These are phyloP conservation scores for Albugo candida DNA, from an alignment of 352 stramenopile species.

Conservation along the genomic window DNA sequence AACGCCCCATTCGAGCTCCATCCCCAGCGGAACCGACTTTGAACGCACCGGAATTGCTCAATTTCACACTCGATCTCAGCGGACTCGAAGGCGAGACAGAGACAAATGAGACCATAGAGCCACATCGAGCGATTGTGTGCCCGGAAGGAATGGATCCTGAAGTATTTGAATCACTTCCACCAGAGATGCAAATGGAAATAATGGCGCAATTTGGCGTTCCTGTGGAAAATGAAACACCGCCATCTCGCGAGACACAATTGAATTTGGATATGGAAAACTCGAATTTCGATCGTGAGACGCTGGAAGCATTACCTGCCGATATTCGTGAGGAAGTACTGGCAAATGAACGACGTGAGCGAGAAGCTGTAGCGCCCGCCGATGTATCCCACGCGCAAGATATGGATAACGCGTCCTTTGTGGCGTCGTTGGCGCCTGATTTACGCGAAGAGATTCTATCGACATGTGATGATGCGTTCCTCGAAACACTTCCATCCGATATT, in stretches of 20 bases:
- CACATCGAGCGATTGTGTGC: no score
- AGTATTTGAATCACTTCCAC: conserved; percentile 89
- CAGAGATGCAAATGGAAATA: conserved; percentile 95
- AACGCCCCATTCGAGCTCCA: conserved; percentile 10
- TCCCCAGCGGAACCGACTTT: conserved; percentile 12
- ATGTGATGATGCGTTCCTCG: conserved; percentile 89
- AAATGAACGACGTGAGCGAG: conserved; percentile 87
- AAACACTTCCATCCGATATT: conserved; percentile 86
- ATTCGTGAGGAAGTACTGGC: conserved; percentile 93
- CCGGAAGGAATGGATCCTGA: conserved; percentile 92
- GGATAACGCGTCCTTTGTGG: conserved; percentile 96
- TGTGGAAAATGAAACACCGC: conserved; percentile 9
- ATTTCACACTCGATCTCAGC: conserved; percentile 50
- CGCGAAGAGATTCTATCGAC: conserved; percentile 93
- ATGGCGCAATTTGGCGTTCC: conserved; percentile 45
- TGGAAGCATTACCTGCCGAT: conserved; percentile 92
- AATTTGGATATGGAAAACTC: conserved; percentile 72
- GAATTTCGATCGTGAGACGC: conserved; percentile 87
- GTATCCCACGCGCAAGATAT: conserved; percentile 93
- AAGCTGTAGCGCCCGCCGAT: conserved; percentile 70
- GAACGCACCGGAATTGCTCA: conserved; percentile 26
- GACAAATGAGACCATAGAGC: no score
- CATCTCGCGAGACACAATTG: conserved; percentile 56
- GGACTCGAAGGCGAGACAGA: conserved; percentile 3
- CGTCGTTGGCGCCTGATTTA: conserved; percentile 88